Evolutionary conservation across 2,329 filamentous ascomycete genomes (phyloP), one percentile per base, ranked within the genome.

Genomic region (Trichothecium roseum): DNA sequence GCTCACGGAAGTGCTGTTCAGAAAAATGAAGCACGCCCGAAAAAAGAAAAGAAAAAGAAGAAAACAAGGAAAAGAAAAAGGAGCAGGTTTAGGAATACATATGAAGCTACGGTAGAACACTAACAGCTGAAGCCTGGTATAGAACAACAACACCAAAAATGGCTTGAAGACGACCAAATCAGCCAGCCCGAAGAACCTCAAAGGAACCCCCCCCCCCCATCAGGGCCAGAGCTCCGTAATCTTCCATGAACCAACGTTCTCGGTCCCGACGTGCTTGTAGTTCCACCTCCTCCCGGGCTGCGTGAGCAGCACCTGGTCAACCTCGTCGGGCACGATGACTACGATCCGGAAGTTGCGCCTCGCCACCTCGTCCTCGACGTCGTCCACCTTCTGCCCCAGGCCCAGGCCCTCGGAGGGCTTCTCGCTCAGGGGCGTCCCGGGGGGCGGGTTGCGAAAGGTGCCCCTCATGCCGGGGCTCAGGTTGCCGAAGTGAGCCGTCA

Each of bases 401-500:
- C 56, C 57, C 3, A 63, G 46, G 1, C 60, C 60, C 9, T 57
- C 52, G 40, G 55, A 53, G 43, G 69, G 55, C 46, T 68, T 48
- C 51, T 74, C 44, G 44, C 70, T 58, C 47, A 81, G 53, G 33
- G 77, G 68, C 41, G 66, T 64, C 0, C 84, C 84, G 0, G 83
- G 81, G 5, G 72, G 65, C 52, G 91, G 72, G 53, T 82, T 77
- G 57, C 76, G 79, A 55, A 87, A 88, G 8, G 74, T 71, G 8
- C 81, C 82, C 54, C 88, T 72, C 78, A 94, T 86, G 1, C 67
- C 63, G 6, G 89, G 89, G 45, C 74, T 81, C 47, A 91, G 60
- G 56, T 95, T 95, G 15, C 86, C 89, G 71, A 95, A 96, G 55
- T 91, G 84, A 33, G 75, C 84, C 34, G 84, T 87, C 27, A 95